Percentiles rank a stretch among this genome's conserved stretches.
Conservation (phyloP, 441 rosid genomes). For the Monsonia emarginata region DNA sequence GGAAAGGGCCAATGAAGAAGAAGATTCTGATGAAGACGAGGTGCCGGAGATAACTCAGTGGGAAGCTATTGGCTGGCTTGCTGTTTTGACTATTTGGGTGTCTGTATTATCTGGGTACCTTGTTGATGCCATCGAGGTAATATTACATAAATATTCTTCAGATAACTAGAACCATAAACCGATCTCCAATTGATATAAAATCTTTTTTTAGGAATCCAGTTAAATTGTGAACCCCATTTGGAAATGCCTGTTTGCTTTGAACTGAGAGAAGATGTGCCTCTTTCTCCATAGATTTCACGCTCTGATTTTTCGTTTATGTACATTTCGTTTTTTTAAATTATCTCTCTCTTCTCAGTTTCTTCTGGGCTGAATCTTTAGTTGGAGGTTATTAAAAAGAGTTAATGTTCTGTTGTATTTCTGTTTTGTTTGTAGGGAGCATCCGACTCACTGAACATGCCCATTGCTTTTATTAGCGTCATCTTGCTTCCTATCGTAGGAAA, state of each 20-base stretch:
- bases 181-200: neutral
- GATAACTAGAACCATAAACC: neutral
- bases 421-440: constrained; percentile 64
- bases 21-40: constrained; percentile 39
- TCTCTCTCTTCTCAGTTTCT: neutral
- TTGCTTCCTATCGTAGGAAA: constrained; percentile 87
- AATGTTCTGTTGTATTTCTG: neutral
- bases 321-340: neutral
- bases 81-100: constrained; percentile 69
- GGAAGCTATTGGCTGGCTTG: constrained; percentile 76
- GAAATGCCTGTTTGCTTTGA: too few species aligned
- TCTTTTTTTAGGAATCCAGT: neutral
- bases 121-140: constrained; percentile 77
- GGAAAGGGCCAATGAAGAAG: neutral
- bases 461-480: constrained; percentile 71
- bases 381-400: neutral
- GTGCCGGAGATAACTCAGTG: constrained; percentile 68
- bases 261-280: neutral
- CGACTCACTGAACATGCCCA: constrained; percentile 53
- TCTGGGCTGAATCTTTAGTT: neutral
- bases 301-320: neutral
- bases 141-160: neutral
- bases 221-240: neutral
- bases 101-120: constrained; percentile 73
- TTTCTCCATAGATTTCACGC: neutral